phyloP scores from a whole-genome alignment of 2,329 filamentous ascomycete species.

The Calonectria pseudoturangicola region DNA sequence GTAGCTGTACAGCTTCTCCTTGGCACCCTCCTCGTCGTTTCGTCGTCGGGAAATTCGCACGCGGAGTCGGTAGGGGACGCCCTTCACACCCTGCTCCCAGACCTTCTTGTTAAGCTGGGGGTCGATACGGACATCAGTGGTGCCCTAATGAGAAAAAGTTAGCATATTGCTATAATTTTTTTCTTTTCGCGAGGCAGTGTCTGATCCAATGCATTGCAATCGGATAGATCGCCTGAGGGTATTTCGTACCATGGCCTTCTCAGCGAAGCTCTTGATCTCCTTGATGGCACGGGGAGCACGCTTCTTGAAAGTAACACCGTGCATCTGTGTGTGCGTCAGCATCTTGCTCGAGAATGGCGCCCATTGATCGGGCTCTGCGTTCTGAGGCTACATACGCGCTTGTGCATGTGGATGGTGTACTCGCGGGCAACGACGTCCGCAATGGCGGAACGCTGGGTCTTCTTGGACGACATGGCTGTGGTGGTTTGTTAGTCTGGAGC shows the following conservation, averaged over 20 bases:
- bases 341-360: constrained; percentile 40
- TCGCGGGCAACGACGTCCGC: constrained; percentile 99
- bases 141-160: constrained; percentile 78
- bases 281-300: constrained; percentile 98
- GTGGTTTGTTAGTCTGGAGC: constrained; percentile 53
- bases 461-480: constrained; percentile 67
- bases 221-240: constrained; percentile 33
- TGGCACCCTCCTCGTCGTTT: constrained; percentile 99
- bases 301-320: constrained; percentile 99
- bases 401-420: constrained; percentile 99
- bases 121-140: constrained; percentile 97
- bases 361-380: constrained; percentile 38
- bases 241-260: constrained; percentile 92
- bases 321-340: constrained; percentile 77
- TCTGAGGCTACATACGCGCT: constrained; percentile 74
- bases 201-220: constrained; percentile 38
- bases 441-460: constrained; percentile 89
- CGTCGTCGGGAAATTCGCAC: constrained; percentile 99
- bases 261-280: constrained; percentile 98
- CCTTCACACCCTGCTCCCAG: constrained; percentile 99
- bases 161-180: constrained; percentile 40
- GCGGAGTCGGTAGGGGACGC: constrained; percentile 96
- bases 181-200: constrained; percentile 32
- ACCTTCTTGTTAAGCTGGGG: constrained; percentile 99
- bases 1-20: constrained; percentile 99